Percentiles rank a stretch among this genome's conserved stretches.
phyloP scores from a whole-genome alignment of 352 stramenopile genomes.

The Phytopythium kandeliae region DNA sequence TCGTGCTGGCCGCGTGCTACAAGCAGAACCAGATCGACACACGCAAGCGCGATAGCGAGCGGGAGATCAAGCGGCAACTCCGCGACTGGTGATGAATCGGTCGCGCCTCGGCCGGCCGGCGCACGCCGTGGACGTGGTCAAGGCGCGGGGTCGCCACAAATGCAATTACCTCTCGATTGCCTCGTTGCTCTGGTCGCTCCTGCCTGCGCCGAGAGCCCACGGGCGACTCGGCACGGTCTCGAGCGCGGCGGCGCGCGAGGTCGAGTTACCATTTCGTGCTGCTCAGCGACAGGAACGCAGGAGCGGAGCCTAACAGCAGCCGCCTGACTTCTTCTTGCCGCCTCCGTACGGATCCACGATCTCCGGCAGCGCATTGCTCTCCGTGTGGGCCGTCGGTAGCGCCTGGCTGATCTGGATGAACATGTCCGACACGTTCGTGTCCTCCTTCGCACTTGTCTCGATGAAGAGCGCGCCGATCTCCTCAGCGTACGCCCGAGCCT shows the following conservation, averaged over 20 bases:
- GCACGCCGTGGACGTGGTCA: slow-evolving; percentile 1
- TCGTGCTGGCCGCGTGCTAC: slow-evolving; percentile 68
- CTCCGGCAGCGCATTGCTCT: slow-evolving; percentile 81
- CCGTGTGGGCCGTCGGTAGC: slow-evolving; percentile 55
- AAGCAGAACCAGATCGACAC: slow-evolving; percentile 65
- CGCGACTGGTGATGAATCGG: slow-evolving; percentile 80
- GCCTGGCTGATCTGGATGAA: slow-evolving; percentile 91
- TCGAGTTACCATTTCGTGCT: neutral
- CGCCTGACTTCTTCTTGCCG: slow-evolving; percentile 78
- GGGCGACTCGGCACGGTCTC: too few species aligned
- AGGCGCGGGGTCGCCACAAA: slow-evolving; percentile 5
- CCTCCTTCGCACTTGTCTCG: slow-evolving; percentile 93
- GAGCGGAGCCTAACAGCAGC: slow-evolving; percentile 54
- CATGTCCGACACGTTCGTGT: slow-evolving; percentile 91
- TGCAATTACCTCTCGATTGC: slow-evolving; percentile 22
- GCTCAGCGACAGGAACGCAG: neutral
- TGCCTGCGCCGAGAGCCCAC: neutral
- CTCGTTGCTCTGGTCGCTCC: slow-evolving; percentile 5
- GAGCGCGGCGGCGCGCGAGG: too few species aligned
- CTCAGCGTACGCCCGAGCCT: slow-evolving; percentile 88
- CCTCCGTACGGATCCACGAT: slow-evolving; percentile 82
- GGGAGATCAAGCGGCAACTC: slow-evolving; percentile 68
- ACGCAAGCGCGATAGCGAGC: slow-evolving; percentile 65
- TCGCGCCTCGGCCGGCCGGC: too few species aligned
- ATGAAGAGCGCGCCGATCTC: slow-evolving; percentile 92